These are phyloP conservation scores for Radiomyces spectabilis DNA, from an alignment of 192 early-diverging fungal species.

Conservation along the genomic window DNA sequence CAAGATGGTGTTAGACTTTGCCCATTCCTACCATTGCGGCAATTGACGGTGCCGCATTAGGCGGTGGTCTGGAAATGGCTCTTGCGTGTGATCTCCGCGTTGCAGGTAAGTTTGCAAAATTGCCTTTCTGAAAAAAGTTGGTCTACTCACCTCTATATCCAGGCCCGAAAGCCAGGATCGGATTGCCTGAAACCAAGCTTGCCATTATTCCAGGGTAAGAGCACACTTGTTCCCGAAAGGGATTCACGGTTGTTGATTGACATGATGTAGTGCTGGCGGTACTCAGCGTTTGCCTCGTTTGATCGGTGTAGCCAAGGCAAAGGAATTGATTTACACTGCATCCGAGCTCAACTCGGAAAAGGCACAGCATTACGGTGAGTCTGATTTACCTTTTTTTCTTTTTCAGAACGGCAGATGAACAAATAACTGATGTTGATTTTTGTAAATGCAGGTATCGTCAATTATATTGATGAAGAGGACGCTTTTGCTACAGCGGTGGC, in stretches of 20 bases:
- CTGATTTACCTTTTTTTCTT: conserved; percentile 11
- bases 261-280: conserved; percentile 71
- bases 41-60: conserved; percentile 89
- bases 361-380: conserved; percentile 60
- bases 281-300: conserved; percentile 86
- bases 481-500: conserved; percentile 68
- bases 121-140: not conserved
- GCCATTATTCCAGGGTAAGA: conserved; percentile 91
- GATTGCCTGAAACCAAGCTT: conserved; percentile 85
- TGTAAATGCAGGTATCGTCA: conserved; percentile 61
- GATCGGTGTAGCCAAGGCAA: conserved; percentile 80
- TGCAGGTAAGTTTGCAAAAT: conserved; percentile 45
- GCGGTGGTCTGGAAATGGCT: conserved; percentile 89
- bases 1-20: conserved; percentile 40
- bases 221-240: not conserved
- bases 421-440: not conserved
- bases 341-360: conserved; percentile 53
- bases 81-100: conserved; percentile 85
- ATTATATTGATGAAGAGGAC: conserved; percentile 61
- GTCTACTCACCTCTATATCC: not conserved
- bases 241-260: not conserved
- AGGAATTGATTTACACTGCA: conserved; percentile 91
- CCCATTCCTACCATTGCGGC: conserved; percentile 91
- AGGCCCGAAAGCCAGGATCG: conserved; percentile 65
- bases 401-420: conserved; percentile 7